These are phyloP conservation scores for Hypoxylon sp. DNA, from an alignment of 2,329 filamentous ascomycete species.

Conservation along the genomic window DNA sequence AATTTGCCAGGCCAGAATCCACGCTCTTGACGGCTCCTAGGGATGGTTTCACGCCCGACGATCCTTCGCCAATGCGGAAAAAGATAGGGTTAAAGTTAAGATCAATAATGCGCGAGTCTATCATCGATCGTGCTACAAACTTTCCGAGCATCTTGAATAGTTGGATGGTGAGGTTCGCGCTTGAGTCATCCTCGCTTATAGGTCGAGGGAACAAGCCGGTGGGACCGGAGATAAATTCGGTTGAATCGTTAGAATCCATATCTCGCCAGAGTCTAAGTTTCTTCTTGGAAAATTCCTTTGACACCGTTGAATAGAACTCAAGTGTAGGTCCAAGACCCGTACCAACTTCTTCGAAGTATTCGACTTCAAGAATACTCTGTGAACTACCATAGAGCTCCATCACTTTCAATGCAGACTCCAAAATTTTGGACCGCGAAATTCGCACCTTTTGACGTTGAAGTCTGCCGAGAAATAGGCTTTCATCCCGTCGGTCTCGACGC, in stretches of 20 bases:
- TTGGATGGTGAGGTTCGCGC: constrained; percentile 86
- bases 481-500: constrained; percentile 84
- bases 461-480: constrained; percentile 88
- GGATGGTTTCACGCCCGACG: constrained; percentile 76
- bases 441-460: constrained; percentile 97
- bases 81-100: constrained; percentile 97
- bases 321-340: constrained; percentile 94
- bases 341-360: constrained; percentile 98
- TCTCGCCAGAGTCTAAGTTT: constrained; percentile 97
- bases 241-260: constrained; percentile 75
- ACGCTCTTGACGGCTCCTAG: constrained; percentile 90
- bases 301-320: constrained; percentile 98
- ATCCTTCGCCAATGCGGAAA: constrained; percentile 87
- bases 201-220: constrained; percentile 92
- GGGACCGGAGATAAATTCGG: constrained; percentile 85
- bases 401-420: constrained; percentile 96
- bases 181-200: constrained; percentile 80
- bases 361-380: constrained; percentile 93
- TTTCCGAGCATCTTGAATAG: constrained; percentile 95
- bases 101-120: constrained; percentile 97
- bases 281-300: constrained; percentile 96
- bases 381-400: constrained; percentile 99
- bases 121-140: constrained; percentile 97
- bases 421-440: constrained; percentile 91
- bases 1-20: constrained; percentile 85